These are phyloP conservation scores for Helicocarpus griseus DNA, from an alignment of 2,329 filamentous ascomycete genomes.

Conservation along the genomic window DNA sequence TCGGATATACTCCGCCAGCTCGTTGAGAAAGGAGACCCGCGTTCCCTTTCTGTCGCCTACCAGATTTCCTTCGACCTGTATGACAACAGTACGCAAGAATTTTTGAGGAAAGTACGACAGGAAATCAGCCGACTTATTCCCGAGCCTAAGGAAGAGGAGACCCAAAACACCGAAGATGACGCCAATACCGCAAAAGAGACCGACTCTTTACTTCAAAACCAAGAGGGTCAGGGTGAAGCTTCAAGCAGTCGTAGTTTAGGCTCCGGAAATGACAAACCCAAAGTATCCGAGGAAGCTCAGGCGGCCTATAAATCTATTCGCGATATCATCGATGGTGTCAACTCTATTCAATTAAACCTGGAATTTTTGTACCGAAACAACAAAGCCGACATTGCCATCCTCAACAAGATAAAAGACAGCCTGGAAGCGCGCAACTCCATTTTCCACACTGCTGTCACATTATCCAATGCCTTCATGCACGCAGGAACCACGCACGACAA, in stretches of 20 bases:
- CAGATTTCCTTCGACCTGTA: constrained; percentile 98
- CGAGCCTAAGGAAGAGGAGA: constrained; percentile 32
- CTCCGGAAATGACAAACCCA: constrained; percentile 19
- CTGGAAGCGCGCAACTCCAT: constrained; percentile 94
- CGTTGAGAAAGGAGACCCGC: constrained; percentile 66
- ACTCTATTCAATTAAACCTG: constrained; percentile 87
- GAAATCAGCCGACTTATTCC: constrained; percentile 54
- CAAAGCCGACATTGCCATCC: constrained; percentile 78
- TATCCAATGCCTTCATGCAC: constrained; percentile 99
- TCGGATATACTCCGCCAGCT: constrained; percentile 75
- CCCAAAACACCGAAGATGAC: constrained; percentile 38
- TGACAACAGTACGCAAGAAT: constrained; percentile 97
- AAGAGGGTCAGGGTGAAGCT: constrained; percentile 38
- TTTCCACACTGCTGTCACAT: constrained; percentile 94
- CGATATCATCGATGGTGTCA: constrained; percentile 70
- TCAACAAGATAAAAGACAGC: constrained; percentile 95
- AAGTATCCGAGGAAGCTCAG: constrained; percentile 40
- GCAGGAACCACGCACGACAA: constrained; percentile 96
- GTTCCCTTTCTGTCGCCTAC: constrained; percentile 78
- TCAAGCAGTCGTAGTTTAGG: constrained; percentile 37
- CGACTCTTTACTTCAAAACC: constrained; percentile 34
- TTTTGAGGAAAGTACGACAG: constrained; percentile 78
- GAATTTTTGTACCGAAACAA: constrained; percentile 97
- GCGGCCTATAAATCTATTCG: constrained; percentile 49
- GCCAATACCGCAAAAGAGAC: constrained; percentile 51